Evolutionary conservation across 352 stramenopile species (phyloP).

Genomic region (Phytophthora brassicae): DNA sequence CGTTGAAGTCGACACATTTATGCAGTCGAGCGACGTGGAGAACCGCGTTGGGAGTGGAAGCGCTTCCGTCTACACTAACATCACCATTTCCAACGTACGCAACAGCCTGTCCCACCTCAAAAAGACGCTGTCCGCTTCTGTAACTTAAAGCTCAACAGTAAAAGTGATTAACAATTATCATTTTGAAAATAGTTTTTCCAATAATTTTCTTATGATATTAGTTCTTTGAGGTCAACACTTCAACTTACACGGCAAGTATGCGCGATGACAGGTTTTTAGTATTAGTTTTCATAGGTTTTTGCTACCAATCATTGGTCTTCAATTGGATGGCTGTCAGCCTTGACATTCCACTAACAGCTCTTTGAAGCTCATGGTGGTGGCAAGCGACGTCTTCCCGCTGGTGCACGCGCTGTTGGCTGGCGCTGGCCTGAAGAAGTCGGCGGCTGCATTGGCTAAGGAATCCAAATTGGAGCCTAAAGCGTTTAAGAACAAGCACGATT

Average conservation of each 20-base stretch:
- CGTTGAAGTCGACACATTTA: too few species aligned
- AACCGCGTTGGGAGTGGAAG: too few species aligned
- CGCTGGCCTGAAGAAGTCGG: conserved; percentile 74
- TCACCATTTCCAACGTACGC: too few species aligned
- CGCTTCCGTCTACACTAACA: too few species aligned
- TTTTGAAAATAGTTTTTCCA: too few species aligned
- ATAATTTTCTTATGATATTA: too few species aligned
- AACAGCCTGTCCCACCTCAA: too few species aligned
- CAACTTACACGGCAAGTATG: neutral
- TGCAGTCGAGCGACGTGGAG: too few species aligned
- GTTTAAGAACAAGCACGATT: conserved; percentile 63
- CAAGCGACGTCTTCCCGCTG: conserved; percentile 79
- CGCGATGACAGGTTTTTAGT: neutral
- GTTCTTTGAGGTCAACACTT: neutral
- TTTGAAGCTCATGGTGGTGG: conserved; percentile 38
- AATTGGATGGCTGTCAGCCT: neutral
- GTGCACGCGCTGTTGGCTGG: conserved; percentile 66
- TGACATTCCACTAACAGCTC: conserved; percentile 7
- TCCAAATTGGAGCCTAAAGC: conserved; percentile 65
- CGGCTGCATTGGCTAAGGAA: conserved; percentile 67
- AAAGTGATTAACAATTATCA: too few species aligned
- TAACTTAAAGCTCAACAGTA: too few species aligned
- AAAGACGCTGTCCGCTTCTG: too few species aligned
- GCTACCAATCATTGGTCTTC: neutral
- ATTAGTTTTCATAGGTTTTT: neutral